Evolutionary conservation across 2,329 filamentous ascomycete species (phyloP).

Genomic region (Cladosporium sp.): DNA sequence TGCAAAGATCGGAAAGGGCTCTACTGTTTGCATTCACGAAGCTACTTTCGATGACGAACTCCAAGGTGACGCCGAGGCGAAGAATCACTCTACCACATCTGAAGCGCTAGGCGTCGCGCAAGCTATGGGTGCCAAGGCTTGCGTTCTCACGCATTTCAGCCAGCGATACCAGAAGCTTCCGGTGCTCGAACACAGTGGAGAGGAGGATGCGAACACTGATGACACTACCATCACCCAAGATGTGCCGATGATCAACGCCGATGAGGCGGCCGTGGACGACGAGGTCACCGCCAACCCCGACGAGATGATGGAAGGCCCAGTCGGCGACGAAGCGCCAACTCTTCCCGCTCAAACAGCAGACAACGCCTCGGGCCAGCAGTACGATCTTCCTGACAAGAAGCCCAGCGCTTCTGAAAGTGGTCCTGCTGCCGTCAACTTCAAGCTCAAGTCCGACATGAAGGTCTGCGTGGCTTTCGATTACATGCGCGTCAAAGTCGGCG

Average conservation of each 20-base stretch:
- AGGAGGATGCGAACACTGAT: slow-evolving; percentile 28
- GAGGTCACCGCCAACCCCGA: background rate
- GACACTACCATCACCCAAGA: slow-evolving; percentile 26
- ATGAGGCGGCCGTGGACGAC: slow-evolving; percentile 24
- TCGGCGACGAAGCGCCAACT: slow-evolving; percentile 28
- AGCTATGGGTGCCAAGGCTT: slow-evolving; percentile 74
- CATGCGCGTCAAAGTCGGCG: slow-evolving; percentile 70
- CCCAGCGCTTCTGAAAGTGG: slow-evolving; percentile 12
- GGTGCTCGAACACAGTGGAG: slow-evolving; percentile 44
- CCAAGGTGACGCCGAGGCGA: slow-evolving; percentile 71
- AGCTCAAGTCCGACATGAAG: slow-evolving; percentile 56
- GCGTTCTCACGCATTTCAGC: slow-evolving; percentile 90
- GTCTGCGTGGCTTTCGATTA: slow-evolving; percentile 76
- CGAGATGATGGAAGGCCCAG: slow-evolving; percentile 7
- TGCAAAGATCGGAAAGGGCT: slow-evolving; percentile 66
- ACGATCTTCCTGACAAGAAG: slow-evolving; percentile 25
- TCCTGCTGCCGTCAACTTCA: slow-evolving; percentile 34
- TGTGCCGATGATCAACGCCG: slow-evolving; percentile 23
- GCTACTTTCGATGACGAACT: slow-evolving; percentile 93
- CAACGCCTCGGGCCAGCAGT: slow-evolving; percentile 23
- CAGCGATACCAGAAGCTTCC: slow-evolving; percentile 85
- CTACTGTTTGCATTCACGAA: slow-evolving; percentile 89
- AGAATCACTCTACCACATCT: slow-evolving; percentile 85
- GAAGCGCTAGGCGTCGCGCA: slow-evolving; percentile 80
- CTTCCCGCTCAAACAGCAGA: slow-evolving; percentile 27